phyloP scores from a whole-genome alignment of 176 grass and related monocot genomes.

The Avena insularis region DNA sequence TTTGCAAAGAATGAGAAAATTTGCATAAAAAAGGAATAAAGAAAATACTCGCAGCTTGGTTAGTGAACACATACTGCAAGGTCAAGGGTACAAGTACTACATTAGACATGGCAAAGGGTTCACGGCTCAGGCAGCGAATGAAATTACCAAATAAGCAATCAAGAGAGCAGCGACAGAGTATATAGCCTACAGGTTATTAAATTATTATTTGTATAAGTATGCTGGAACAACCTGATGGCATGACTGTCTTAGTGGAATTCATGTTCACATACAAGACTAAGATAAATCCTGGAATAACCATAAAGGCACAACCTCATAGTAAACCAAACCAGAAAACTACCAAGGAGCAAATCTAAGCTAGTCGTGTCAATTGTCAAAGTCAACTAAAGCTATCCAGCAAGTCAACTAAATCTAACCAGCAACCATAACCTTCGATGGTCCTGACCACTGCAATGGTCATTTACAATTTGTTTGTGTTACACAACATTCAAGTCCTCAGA shows the following conservation, averaged over 20 bases:
- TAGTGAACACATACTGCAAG: not conserved
- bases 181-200: not conserved
- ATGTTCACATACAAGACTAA: not conserved
- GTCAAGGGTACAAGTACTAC: not conserved
- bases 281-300: not conserved
- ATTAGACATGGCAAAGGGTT: not conserved
- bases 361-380: not conserved
- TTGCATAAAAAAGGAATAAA: not conserved
- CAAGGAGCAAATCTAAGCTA: not conserved
- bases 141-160: not conserved
- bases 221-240: not conserved
- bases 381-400: not conserved
- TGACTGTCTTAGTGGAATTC: not conserved
- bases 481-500: not conserved
- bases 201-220: not conserved
- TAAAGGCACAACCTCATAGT: not conserved
- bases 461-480: not conserved
- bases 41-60: not conserved
- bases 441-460: not conserved
- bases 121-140: not conserved
- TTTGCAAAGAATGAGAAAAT: not conserved
- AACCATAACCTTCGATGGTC: not conserved
- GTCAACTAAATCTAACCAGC: not conserved
- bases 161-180: not conserved
- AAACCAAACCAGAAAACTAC: conserved; percentile 13